phyloP scores from a whole-genome alignment of 2,329 filamentous ascomycete genomes.

The Trichophyton schoenleinii region DNA sequence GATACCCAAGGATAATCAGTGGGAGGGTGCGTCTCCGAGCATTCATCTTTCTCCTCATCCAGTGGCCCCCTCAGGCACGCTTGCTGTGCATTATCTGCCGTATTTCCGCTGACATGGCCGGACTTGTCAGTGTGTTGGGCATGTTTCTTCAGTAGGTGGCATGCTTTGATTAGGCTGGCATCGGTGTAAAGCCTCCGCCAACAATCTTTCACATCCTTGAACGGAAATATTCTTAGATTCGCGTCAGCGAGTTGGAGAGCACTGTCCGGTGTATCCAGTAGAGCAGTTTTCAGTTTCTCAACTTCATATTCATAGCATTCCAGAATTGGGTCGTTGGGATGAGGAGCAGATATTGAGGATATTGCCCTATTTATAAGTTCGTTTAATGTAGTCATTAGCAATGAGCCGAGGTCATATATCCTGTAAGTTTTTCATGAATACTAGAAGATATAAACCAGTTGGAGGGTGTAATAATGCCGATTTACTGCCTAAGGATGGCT shows the following conservation, averaged over 20 bases:
- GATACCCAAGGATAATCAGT: constrained; percentile 37
- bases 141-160: constrained; percentile 19
- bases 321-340: constrained; percentile 25
- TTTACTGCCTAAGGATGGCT: too few species aligned
- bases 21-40: not conserved
- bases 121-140: not conserved
- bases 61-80: not conserved
- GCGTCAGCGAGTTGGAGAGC: constrained; percentile 39
- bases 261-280: constrained; percentile 27
- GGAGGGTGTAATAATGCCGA: too few species aligned
- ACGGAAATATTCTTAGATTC: constrained; percentile 45
- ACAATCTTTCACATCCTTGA: constrained; percentile 42
- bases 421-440: not conserved
- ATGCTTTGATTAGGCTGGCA: constrained; percentile 39
- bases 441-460: too few species aligned
- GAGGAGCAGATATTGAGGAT: constrained; percentile 19
- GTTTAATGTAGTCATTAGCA: constrained; percentile 13
- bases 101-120: not conserved
- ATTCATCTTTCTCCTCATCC: not conserved
- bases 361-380: constrained; percentile 17
- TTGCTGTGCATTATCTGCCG: not conserved
- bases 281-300: constrained; percentile 14
- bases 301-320: constrained; percentile 23
- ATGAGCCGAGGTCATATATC: not conserved
- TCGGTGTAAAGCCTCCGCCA: constrained; percentile 49